Evolutionary conservation across 176 grass and related monocot genomes (phyloP), one percentile per base, ranked within the genome.

Genomic region (Zizania latifolia): DNA sequence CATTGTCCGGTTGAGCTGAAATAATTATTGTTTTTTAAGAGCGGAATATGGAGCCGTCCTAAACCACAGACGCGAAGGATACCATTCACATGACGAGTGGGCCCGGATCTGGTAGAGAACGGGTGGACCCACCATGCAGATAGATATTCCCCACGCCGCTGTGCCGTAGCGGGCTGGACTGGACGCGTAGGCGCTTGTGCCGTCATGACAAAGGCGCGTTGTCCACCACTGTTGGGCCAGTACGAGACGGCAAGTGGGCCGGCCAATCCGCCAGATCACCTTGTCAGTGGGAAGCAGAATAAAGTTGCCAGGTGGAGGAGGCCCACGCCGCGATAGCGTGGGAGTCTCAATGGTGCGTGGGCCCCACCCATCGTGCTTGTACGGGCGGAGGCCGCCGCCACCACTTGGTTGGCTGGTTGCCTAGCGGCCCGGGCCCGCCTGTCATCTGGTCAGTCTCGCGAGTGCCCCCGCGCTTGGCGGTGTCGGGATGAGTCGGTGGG

Each of bases 201-300:
- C 26, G 32, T n/a, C 8, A 82, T 64, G 74, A 65, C 64, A 28
- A 58, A 62, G 72, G 45, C 75, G 10, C 75, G 22, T 23, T 58
- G 83, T 48, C 44, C 75, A 78, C 82, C 37, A 68, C 13, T 37
- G 8, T 46, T 6, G 1, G 12, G 33, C 12, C 11, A 41, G 29
- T 34, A 39, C 16, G n/a, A 15, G 53, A 36, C 64, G 84, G 78
- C 78, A 82, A 87, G 79, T 83, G 85, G 74, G 32, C 68, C 51
- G n/a, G 29, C 29, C 33, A 31, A 69, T 40, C 34, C 14, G 60
- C 85, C 74, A 83, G 68, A 74, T 78, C 60, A 66, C 60, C 80
- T 0, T 73, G 74, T 87, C 60, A 83, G 79, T 83, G 39, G 74
- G 79, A 17, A 83, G 57, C 17, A 65, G 13, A 12, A 38, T 38